phyloP scores from a whole-genome alignment of 257 asterid genomes.

The Coffea eugenioides region DNA sequence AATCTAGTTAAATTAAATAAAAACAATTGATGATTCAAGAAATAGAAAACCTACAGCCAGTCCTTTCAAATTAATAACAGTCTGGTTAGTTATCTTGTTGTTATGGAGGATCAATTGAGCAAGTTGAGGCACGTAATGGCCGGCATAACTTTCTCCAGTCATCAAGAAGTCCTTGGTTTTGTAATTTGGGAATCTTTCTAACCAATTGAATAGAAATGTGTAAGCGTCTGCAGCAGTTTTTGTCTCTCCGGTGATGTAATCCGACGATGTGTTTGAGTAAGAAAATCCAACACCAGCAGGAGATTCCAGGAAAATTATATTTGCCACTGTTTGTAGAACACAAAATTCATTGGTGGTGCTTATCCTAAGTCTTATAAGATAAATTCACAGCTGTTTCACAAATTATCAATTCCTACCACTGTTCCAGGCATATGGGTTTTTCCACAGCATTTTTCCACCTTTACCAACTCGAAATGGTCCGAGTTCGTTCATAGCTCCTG shows the following conservation, averaged over 20 bases:
- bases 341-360: too few species aligned
- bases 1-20: too few species aligned
- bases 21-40: too few species aligned
- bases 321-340: too few species aligned
- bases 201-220: slow-evolving; percentile 59
- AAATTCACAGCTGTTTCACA: too few species aligned
- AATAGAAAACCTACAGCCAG: slow-evolving; percentile 43
- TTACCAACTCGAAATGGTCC: slow-evolving; percentile 69
- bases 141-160: slow-evolving; percentile 70
- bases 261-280: slow-evolving; percentile 59
- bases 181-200: slow-evolving; percentile 66
- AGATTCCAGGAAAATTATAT: slow-evolving; percentile 52
- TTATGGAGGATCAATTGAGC: slow-evolving; percentile 47
- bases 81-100: slow-evolving; percentile 49
- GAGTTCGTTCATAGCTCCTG: slow-evolving; percentile 60
- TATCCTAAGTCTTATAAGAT: too few species aligned
- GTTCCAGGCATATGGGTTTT: slow-evolving; percentile 59
- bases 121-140: slow-evolving; percentile 75
- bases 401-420: slow-evolving; percentile 25
- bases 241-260: slow-evolving; percentile 47
- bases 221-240: slow-evolving; percentile 53
- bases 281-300: slow-evolving; percentile 83
- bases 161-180: slow-evolving; percentile 49
- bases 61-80: slow-evolving; percentile 55
- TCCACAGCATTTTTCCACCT: slow-evolving; percentile 55